Evolutionary conservation across 2,329 filamentous ascomycete species (phyloP).

Genomic region (Gnomoniopsis smithogilvyi): DNA sequence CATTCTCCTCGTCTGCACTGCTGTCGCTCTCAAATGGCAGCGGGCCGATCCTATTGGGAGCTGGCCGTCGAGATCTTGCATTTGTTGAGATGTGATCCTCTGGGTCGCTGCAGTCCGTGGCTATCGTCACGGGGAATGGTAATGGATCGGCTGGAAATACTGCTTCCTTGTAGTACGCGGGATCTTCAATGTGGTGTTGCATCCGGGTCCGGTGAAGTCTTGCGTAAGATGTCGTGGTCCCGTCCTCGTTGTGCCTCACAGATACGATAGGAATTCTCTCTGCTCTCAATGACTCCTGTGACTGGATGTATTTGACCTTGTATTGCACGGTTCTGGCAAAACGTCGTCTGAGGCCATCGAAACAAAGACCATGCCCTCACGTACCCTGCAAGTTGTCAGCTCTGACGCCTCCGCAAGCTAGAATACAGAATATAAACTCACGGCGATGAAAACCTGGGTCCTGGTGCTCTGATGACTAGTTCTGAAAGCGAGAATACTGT

Average conservation of each 20-base stretch:
- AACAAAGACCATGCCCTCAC: constrained; percentile 90
- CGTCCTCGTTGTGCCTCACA: constrained; percentile 50
- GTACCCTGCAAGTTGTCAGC: constrained; percentile 54
- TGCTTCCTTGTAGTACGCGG: constrained; percentile 30
- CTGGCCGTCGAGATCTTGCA: constrained; percentile 30
- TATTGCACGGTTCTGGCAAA: constrained; percentile 71
- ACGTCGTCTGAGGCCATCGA: constrained; percentile 81
- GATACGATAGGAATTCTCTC: constrained; percentile 41
- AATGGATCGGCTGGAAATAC: constrained; percentile 15
- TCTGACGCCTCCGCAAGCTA: neutral
- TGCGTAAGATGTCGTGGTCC: constrained; percentile 42
- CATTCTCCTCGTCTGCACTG: constrained; percentile 34
- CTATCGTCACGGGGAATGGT: constrained; percentile 12
- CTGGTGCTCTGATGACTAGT: constrained; percentile 82
- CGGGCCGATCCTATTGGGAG: constrained; percentile 51
- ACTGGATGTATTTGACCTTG: constrained; percentile 61
- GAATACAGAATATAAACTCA: constrained; percentile 45
- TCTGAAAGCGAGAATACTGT: constrained; percentile 82
- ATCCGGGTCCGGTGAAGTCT: constrained; percentile 42
- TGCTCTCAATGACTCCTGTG: constrained; percentile 22
- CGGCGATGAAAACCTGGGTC: constrained; percentile 79
- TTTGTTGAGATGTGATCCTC: constrained; percentile 40
- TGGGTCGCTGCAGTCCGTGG: constrained; percentile 58
- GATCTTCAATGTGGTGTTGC: constrained; percentile 37
- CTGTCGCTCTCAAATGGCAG: constrained; percentile 52